Percentiles rank a stretch among this genome's conserved stretches.
phyloP scores from a whole-genome alignment of 108 stramenopile species.

The Aurantiochytrium sp. region DNA sequence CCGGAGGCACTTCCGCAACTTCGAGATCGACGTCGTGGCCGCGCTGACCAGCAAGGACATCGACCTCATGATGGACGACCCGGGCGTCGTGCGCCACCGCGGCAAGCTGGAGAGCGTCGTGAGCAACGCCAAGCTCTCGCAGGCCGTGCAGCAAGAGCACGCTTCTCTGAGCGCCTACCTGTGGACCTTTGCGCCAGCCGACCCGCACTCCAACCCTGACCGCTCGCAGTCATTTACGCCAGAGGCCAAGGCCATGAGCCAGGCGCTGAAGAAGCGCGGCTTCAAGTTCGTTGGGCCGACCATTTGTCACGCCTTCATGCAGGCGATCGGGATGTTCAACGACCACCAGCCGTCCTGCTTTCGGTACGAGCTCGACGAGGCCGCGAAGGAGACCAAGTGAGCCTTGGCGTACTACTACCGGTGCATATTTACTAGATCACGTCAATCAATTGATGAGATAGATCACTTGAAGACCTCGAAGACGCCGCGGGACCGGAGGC shows the following conservation, averaged over 20 bases:
- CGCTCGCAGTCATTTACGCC: neutral
- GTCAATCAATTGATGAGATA: too few species aligned
- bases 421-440: neutral
- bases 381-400: too few species aligned
- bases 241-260: neutral
- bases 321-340: slow-evolving; percentile 14
- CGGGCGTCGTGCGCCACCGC: slow-evolving; percentile 56
- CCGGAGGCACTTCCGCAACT: slow-evolving; percentile 56
- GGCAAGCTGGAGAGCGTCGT: slow-evolving; percentile 60
- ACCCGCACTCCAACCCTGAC: neutral
- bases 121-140: slow-evolving; percentile 56
- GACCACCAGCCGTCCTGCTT: neutral
- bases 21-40: slow-evolving; percentile 63
- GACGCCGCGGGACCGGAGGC: neutral
- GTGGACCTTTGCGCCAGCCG: neutral
- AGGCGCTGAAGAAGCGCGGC: neutral
- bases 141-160: slow-evolving; percentile 29
- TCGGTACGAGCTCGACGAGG: neutral
- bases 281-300: slow-evolving; percentile 23
- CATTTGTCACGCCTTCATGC: slow-evolving; percentile 9
- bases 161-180: neutral
- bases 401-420: too few species aligned
- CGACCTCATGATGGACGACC: slow-evolving; percentile 31
- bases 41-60: slow-evolving; percentile 52
- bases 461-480: neutral